These are phyloP conservation scores for Penstemon eatonii DNA, from an alignment of 257 asterid species.

Conservation along the genomic window DNA sequence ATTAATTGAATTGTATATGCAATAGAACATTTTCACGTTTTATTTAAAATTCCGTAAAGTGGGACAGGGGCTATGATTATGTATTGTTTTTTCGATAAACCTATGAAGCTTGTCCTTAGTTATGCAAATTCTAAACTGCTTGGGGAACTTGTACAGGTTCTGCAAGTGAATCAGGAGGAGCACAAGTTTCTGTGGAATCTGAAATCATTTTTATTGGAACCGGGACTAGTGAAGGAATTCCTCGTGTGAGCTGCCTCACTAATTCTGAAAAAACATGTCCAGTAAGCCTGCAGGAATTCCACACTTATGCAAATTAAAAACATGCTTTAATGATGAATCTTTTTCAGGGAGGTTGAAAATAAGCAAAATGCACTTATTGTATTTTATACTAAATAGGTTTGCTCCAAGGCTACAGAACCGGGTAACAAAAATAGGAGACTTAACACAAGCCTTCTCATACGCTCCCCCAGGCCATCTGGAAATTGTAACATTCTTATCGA, in stretches of 20 bases:
- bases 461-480: conserved; percentile 57
- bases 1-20: not conserved
- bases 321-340: not conserved
- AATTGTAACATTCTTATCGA: conserved; percentile 78
- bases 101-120: conserved; percentile 7
- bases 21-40: not conserved
- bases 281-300: conserved; percentile 41
- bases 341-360: conserved; percentile 15
- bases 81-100: not conserved
- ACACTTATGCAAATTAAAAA: conserved; percentile 12
- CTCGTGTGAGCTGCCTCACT: conserved; percentile 99
- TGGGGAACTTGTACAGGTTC: conserved; percentile 42
- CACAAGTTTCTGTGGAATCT: conserved; percentile 41
- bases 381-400: conserved; percentile 53
- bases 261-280: conserved; percentile 67
- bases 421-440: conserved; percentile 84
- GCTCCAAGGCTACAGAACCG: conserved; percentile 77
- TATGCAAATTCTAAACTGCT: not conserved
- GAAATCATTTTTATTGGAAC: conserved; percentile 86
- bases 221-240: conserved; percentile 98
- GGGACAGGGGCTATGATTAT: not conserved
- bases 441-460: conserved; percentile 90
- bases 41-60: not conserved
- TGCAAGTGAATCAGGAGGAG: conserved; percentile 34
- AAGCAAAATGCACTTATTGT: conserved; percentile 1